Percentiles rank a stretch among this genome's conserved stretches.
These are phyloP conservation scores for Populus hybrid DNA, from an alignment of 441 rosid genomes.

Conservation along the genomic window DNA sequence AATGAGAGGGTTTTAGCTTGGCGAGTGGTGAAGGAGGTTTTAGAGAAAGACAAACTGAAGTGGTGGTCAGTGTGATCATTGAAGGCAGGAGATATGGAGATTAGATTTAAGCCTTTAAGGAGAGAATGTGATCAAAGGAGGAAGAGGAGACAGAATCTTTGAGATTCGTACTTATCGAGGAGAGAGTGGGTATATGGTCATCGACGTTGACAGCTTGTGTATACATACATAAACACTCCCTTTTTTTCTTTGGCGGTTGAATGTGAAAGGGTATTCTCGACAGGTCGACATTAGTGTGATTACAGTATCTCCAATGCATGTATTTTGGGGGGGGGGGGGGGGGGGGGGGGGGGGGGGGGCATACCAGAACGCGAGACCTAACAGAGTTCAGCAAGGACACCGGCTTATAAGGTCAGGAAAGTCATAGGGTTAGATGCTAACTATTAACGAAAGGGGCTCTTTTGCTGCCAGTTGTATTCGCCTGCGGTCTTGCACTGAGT, in stretches of 20 bases:
- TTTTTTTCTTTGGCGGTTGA: no score
- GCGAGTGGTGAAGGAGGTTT: slow-evolving; percentile 11
- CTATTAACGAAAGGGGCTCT: no score
- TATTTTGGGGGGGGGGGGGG: no score
- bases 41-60: not conserved
- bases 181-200: not conserved
- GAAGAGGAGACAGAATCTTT: not conserved
- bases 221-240: no score
- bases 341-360: no score
- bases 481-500: not conserved
- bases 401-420: no score
- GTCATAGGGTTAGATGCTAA: no score
- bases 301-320: no score
- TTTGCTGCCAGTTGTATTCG: not conserved
- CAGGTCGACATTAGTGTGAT: no score
- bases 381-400: no score
- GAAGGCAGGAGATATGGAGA: not conserved
- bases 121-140: not conserved
- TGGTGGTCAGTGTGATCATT: not conserved
- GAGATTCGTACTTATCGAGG: not conserved
- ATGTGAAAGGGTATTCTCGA: no score
- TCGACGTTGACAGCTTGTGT: not conserved
- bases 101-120: not conserved
- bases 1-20: slow-evolving; percentile 3
- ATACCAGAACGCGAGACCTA: no score